Percentiles rank a stretch among this genome's conserved stretches.
phyloP scores from a whole-genome alignment of 176 grass and related monocot genomes.

The Luzula sylvatica region DNA sequence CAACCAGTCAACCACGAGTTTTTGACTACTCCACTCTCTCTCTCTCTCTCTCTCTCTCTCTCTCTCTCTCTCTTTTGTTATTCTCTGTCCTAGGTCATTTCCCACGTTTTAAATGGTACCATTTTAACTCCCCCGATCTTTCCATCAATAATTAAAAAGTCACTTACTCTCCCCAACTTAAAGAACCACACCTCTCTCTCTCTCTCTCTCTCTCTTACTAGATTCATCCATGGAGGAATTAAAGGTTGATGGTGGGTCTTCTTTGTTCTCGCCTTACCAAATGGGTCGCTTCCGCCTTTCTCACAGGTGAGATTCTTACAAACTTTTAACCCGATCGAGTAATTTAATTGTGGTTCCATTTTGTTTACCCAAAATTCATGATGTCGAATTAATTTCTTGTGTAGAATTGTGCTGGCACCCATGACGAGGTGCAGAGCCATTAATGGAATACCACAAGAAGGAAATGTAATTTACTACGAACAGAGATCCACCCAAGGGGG shows the following conservation, averaged over 20 bases:
- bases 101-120: too few species aligned
- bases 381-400: neutral
- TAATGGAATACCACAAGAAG: constrained; percentile 42
- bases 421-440: constrained; percentile 90
- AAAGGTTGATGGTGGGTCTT: constrained; percentile 20
- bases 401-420: constrained; percentile 82
- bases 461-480: constrained; percentile 58
- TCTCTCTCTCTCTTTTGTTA: neutral
- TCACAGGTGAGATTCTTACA: constrained; percentile 47
- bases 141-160: neutral
- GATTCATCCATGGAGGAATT: constrained; percentile 19
- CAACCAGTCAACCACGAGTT: too few species aligned
- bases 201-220: constrained; percentile 4
- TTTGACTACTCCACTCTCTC: too few species aligned
- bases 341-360: neutral
- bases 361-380: neutral
- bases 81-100: too few species aligned
- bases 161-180: neutral
- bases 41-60: neutral
- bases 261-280: constrained; percentile 88
- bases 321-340: neutral
- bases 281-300: constrained; percentile 60
- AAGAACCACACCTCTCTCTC: neutral
- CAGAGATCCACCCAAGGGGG: constrained; percentile 71
- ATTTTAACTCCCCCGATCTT: too few species aligned